These are phyloP conservation scores for Thraustochytrium sp. DNA, from an alignment of 352 stramenopile species.

Conservation along the genomic window DNA sequence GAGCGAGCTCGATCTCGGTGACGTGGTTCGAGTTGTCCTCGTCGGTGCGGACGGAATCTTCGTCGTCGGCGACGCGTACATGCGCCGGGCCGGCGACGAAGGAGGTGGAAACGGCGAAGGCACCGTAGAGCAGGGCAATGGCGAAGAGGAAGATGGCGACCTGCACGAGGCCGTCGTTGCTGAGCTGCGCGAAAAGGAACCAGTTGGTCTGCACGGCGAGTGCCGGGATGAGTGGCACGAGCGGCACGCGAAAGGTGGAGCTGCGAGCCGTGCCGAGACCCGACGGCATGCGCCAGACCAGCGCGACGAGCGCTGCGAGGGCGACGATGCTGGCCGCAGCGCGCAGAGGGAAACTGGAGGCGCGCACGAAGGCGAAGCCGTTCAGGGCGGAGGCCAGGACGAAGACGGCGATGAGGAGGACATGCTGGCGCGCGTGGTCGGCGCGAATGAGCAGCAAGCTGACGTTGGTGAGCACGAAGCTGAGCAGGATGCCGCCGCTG, in stretches of 20 bases:
- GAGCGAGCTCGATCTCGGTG: neutral
- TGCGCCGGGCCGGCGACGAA: neutral
- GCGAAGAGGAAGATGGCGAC: neutral
- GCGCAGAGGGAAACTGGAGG: neutral
- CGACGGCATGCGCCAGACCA: neutral
- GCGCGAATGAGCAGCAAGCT: neutral
- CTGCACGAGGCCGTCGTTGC: neutral
- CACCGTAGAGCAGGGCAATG: neutral
- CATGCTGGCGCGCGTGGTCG: neutral
- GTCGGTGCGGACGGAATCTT: neutral
- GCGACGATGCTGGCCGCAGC: neutral
- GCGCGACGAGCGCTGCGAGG: neutral
- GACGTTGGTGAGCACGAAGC: neutral
- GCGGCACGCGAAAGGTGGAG: neutral
- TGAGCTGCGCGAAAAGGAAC: slow-evolving; percentile 22
- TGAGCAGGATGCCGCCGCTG: slow-evolving; percentile 13
- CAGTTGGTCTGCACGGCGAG: neutral
- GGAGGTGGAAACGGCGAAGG: neutral
- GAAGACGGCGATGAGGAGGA: neutral
- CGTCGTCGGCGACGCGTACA: neutral
- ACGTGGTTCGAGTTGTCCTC: neutral
- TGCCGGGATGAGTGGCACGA: neutral
- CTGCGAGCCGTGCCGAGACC: neutral
- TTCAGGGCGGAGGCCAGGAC: neutral
- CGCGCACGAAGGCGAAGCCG: neutral